Evolutionary conservation across 441 rosid genomes (phyloP).

Genomic region (Theobroma grandiflorum): DNA sequence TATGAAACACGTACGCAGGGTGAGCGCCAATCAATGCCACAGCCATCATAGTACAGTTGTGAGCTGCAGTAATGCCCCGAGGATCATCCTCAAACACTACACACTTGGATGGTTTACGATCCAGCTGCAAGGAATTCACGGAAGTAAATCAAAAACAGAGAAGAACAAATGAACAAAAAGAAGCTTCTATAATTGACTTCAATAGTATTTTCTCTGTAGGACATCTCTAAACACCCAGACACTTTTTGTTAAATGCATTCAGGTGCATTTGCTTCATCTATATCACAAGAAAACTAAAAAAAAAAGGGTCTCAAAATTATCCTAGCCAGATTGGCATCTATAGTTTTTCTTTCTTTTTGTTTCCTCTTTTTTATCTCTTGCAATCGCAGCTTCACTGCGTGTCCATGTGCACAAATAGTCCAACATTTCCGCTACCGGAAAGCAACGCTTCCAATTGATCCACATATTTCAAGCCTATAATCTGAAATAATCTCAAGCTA

Average conservation of each 20-base stretch:
- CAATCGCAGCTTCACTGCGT: not conserved
- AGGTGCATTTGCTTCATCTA: not conserved
- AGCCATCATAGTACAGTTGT: slow-evolving; percentile 99
- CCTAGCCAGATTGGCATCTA: not conserved
- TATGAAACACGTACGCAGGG: slow-evolving; percentile 69
- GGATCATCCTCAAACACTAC: slow-evolving; percentile 95
- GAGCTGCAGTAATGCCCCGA: slow-evolving; percentile 90
- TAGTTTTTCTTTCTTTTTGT: not conserved
- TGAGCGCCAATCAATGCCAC: slow-evolving; percentile 86
- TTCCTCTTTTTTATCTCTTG: not conserved
- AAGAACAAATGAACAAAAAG: not conserved
- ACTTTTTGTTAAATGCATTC: not conserved
- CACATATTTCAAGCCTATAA: slow-evolving; percentile 8
- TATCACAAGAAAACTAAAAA: not conserved
- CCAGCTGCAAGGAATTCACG: slow-evolving; percentile 62
- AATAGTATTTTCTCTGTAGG: not conserved
- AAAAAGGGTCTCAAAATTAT: not conserved
- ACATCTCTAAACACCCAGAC: not conserved
- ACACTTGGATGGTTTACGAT: slow-evolving; percentile 93
- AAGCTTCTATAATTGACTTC: slow-evolving; percentile 6
- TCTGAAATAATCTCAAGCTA: slow-evolving; percentile 5
- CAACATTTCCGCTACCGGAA: not conserved
- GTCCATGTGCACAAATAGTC: not conserved
- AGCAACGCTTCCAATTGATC: not conserved
- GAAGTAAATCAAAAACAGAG: not conserved